Conservation (phyloP, 139 green algal species). For the Diplosphaera chodatii region DNA sequence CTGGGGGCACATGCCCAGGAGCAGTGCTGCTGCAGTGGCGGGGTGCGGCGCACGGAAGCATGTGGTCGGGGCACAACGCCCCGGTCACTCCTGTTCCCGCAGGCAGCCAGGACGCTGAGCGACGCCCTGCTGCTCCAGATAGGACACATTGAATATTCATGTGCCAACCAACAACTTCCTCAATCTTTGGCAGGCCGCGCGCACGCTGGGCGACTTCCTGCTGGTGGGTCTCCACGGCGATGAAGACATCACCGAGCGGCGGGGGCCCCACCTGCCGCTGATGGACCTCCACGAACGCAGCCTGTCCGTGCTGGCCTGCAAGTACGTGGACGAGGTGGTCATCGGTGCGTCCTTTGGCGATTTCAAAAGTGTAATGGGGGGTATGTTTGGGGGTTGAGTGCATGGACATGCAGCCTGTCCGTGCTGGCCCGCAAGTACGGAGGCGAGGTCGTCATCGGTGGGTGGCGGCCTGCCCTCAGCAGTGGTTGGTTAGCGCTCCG, state of each 20-base stretch:
- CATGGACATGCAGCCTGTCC: slow-evolving; percentile 81
- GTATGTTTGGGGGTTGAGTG: background rate
- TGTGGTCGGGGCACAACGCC: too few relatives aligned
- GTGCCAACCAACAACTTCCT: too few relatives aligned
- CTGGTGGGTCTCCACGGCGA: slow-evolving; percentile 95
- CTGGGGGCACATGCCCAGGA: too few relatives aligned
- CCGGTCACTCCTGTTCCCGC: too few relatives aligned
- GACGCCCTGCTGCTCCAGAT: too few relatives aligned
- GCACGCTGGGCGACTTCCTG: slow-evolving; percentile 87
- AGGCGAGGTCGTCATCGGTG: slow-evolving; percentile 77
- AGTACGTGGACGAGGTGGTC: slow-evolving; percentile 95
- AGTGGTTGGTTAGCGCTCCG: too few relatives aligned
- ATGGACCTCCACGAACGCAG: slow-evolving; percentile 96
- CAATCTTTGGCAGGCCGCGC: slow-evolving; percentile 46
- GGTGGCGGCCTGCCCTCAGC: too few relatives aligned
- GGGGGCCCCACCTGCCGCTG: slow-evolving; percentile 88
- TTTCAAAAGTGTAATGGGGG: too few relatives aligned
- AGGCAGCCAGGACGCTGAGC: too few relatives aligned
- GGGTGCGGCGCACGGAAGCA: too few relatives aligned
- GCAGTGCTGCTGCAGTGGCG: too few relatives aligned
- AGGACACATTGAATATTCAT: too few relatives aligned
- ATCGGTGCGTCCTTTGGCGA: slow-evolving; percentile 46
- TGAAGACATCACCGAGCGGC: slow-evolving; percentile 74
- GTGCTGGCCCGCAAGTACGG: slow-evolving; percentile 91
- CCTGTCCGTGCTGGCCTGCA: slow-evolving; percentile 91